These are phyloP conservation scores for Nitzschia palea DNA, from an alignment of 108 stramenopile species.

Conservation along the genomic window DNA sequence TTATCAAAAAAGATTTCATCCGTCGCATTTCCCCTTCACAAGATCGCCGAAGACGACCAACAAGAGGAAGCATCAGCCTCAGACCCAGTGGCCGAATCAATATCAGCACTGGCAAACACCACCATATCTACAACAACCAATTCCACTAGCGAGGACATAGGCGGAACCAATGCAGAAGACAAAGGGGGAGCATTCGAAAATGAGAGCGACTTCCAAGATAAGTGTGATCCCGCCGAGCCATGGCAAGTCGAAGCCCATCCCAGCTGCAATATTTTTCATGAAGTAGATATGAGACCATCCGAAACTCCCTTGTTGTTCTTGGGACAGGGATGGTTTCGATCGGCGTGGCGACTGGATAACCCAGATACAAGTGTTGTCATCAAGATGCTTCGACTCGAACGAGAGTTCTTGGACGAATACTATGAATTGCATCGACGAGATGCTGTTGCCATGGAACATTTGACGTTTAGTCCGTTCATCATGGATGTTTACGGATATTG, in stretches of 20 bases:
- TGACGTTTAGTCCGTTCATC: slow-evolving; percentile 74
- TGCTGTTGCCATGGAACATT: slow-evolving; percentile 86
- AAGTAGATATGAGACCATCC: slow-evolving; percentile 40
- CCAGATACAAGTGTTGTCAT: slow-evolving; percentile 49
- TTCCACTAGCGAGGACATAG: neutral
- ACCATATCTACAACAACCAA: too few species aligned
- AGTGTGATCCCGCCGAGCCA: neutral
- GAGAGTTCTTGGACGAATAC: slow-evolving; percentile 79
- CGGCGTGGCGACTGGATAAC: slow-evolving; percentile 62
- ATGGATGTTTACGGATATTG: slow-evolving; percentile 85
- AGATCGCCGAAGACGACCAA: too few species aligned
- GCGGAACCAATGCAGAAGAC: neutral
- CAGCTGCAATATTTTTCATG: slow-evolving; percentile 79
- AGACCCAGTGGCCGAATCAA: too few species aligned
- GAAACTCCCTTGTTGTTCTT: slow-evolving; percentile 40
- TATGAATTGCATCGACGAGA: slow-evolving; percentile 84
- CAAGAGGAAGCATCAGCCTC: too few species aligned
- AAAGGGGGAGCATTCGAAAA: neutral
- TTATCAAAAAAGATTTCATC: too few species aligned
- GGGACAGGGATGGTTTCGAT: slow-evolving; percentile 85
- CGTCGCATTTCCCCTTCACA: too few species aligned
- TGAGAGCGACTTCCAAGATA: neutral
- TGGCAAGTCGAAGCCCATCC: slow-evolving; percentile 71
- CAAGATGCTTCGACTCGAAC: slow-evolving; percentile 78
- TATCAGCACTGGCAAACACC: too few species aligned